Evolutionary conservation across 106 monocot genomes (phyloP), one percentile per base, ranked within the genome.

Genomic region (Apostasia shenzhenica): DNA sequence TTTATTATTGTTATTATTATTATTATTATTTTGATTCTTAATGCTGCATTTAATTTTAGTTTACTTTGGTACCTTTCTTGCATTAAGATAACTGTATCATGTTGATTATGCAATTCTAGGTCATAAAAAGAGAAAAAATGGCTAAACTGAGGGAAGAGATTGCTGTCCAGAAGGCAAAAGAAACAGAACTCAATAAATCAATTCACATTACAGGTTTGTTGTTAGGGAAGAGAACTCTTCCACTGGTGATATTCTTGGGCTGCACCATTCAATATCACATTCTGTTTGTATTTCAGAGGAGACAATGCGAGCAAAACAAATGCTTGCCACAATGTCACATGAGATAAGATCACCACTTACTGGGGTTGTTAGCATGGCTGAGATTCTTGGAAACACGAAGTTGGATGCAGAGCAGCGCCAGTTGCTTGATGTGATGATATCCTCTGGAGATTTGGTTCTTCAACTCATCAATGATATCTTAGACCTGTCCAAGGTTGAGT

Each of bases 281-380:
- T 59, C 4, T 53, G 68, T 57, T 7, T 65, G 50, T 42, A 55
- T 69, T 78, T 13, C 59, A 90, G 90, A 90, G 81, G 86, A 90
- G 79, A 90, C 86, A 8, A 90, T 90, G 90, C 77, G 86, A 6
- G 90, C 90, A n/a, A 90, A 90, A 65, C 90, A 90, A 74, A 86
- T 90, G 83, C 74, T 90, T 13, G 90, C 90, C 14, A 90, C 90
- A 5, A 90, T 90, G 90, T 90, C 90, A 53, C 90, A 90, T 64
- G 90, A 90, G 78, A 90, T 90, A 45, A 83, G 90, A 67, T 90
- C 90, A 65, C 90, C 90, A 61, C 86, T 90, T 38, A 72, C 90
- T 45, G 90, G 90, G 38, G 90, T 90, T 58, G 83, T 90, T 70
- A 75, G 90, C 76, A 90, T 90, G 86, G 73, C 90, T 45, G 86